phyloP scores from a whole-genome alignment of 164 flowering plant genomes.

The Piper longum region DNA sequence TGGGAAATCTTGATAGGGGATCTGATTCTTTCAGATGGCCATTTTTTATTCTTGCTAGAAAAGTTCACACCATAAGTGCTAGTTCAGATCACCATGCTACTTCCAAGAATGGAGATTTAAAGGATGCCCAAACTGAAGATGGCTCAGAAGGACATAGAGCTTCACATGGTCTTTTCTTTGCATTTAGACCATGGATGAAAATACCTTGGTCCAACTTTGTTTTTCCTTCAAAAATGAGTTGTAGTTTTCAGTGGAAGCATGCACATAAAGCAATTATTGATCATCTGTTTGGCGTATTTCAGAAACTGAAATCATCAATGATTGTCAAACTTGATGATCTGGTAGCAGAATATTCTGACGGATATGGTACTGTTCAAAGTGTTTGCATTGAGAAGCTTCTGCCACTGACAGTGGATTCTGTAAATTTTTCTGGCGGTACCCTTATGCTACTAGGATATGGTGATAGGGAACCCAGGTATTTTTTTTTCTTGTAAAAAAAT shows the following conservation, averaged over 20 bases:
- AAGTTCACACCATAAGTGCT: conserved; percentile 9
- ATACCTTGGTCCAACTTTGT: conserved; percentile 13
- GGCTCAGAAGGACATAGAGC: conserved; percentile 14
- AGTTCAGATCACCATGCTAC: conserved; percentile 3
- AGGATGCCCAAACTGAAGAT: conserved; percentile 11
- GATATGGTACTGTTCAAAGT: conserved; percentile 27
- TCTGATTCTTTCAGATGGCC: conserved; percentile 17
- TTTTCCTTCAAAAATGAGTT: conserved; percentile 17
- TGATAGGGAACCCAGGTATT: conserved; percentile 73
- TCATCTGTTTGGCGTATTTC: conserved; percentile 24
- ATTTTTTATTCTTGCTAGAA: conserved; percentile 16
- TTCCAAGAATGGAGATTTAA: conserved; percentile 5
- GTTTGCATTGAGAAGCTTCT: conserved; percentile 50
- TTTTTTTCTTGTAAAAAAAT: background rate
- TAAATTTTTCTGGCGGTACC: conserved; percentile 70
- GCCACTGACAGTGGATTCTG: conserved; percentile 78
- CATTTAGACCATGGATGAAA: conserved; percentile 16
- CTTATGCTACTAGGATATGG: conserved; percentile 88
- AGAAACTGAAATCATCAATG: conserved; percentile 37
- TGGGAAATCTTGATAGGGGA: conserved; percentile 1
- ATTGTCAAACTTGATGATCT: conserved; percentile 35
- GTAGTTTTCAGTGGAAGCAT: conserved; percentile 13
- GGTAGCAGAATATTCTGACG: conserved; percentile 46
- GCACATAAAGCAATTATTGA: conserved; percentile 21
- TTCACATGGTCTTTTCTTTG: background rate